A percentile compares a stretch with the other conserved stretches of the same genome.
phyloP scores from a whole-genome alignment of 108 stramenopile species.

The Cyclotella kingstonii region DNA sequence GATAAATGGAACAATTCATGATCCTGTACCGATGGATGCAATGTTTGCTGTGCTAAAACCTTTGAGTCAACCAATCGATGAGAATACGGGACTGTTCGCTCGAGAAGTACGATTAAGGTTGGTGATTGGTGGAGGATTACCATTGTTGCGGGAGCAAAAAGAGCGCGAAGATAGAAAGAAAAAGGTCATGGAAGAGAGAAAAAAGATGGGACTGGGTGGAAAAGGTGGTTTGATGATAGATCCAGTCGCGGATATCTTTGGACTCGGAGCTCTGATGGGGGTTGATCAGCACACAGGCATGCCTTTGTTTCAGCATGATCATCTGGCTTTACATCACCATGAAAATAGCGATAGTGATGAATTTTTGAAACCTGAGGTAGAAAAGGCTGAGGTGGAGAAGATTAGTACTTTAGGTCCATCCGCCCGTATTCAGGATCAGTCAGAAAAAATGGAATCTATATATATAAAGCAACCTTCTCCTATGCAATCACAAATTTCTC shows the following conservation, averaged over 20 bases:
- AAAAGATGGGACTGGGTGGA: slow-evolving; percentile 35
- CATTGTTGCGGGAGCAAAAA: slow-evolving; percentile 42
- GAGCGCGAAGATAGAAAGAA: slow-evolving; percentile 42
- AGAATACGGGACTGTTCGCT: slow-evolving; percentile 44
- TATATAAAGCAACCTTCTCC: slow-evolving; percentile 15
- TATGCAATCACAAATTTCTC: slow-evolving; percentile 33
- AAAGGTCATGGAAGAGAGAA: slow-evolving; percentile 14
- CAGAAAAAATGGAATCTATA: background rate
- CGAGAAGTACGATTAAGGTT: slow-evolving; percentile 63
- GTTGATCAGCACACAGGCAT: slow-evolving; percentile 81
- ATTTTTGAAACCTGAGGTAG: slow-evolving; percentile 4
- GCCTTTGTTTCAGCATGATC: slow-evolving; percentile 47
- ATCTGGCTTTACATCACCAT: slow-evolving; percentile 10
- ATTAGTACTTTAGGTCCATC: background rate
- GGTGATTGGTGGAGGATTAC: slow-evolving; percentile 56
- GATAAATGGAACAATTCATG: slow-evolving; percentile 46
- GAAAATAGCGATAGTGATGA: slow-evolving; percentile 19
- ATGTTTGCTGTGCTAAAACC: slow-evolving; percentile 64
- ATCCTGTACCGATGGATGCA: slow-evolving; percentile 59
- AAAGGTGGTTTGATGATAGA: slow-evolving; percentile 12
- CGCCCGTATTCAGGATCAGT: background rate
- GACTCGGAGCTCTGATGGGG: slow-evolving; percentile 59
- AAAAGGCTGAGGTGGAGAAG: background rate
- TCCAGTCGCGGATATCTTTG: slow-evolving; percentile 56
- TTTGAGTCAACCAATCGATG: slow-evolving; percentile 59